Evolutionary conservation across 192 early-diverging fungal species (phyloP), one percentile per base, ranked within the genome.

Genomic region (Spizellomyces sp.): DNA sequence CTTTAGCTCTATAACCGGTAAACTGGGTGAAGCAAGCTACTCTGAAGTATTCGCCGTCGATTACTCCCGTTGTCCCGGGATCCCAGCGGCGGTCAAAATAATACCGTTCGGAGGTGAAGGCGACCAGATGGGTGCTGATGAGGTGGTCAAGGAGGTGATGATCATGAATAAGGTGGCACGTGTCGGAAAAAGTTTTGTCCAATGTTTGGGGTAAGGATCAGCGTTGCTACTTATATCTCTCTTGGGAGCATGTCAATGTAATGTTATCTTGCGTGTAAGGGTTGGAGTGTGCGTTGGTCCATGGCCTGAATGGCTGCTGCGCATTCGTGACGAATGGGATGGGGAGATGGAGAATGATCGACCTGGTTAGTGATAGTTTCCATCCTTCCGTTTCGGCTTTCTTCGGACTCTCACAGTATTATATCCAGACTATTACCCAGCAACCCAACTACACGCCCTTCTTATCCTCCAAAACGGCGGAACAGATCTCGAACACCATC

Each of bases 21-120:
- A 96, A 78, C 86, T 96, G 55, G 93, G 91, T 45, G 94, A 96
- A 66, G 92, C 94, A 5, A 91, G 89, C 4, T 96, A 89, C 66
- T 90, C 91, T 4, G 93, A 95, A 69, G 94, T 95, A 0, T 96
- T 87, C 69, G 69, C 79, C 5, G 41, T 78, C 36, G 70, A 60
- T 0, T 75, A 64, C 57, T 70, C 61, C 36, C n/a, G 12, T 27
- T 44, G 36, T n/a, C 48, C 14, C 36, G 15, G 57, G 1, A 74
- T 62, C 5, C 84, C 84, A 42, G 81, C 90, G 8, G 91, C 91
- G 4, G 80, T 94, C 21, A 96, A 96, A 62, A 80, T 96, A 9
- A 86, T 96, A 42, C 94, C 94, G 1, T 10, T 14, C 4, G 41
- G 63, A 58, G 14, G 58, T 65, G 83, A 86, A 8, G 75, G 78